Conservation (phyloP, 257 asterid genomes). For the Capsicum rhomboideum region DNA sequence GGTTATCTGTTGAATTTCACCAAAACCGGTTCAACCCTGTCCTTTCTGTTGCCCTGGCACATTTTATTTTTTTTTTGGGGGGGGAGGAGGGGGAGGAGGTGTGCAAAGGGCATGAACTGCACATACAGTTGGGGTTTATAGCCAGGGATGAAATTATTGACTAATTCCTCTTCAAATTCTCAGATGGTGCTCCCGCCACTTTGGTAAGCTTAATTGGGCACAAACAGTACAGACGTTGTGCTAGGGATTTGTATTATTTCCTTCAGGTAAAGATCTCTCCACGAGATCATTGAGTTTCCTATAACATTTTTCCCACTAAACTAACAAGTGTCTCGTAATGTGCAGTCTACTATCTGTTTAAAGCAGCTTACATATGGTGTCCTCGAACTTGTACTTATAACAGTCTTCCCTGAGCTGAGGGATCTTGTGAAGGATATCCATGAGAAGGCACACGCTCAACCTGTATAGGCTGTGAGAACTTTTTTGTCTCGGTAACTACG, state of each 20-base stretch:
- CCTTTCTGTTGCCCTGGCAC: neutral
- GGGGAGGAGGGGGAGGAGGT: neutral
- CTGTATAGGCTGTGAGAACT: constrained; percentile 12
- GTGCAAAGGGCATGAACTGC: neutral
- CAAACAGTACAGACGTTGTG: constrained; percentile 78
- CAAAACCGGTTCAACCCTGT: neutral
- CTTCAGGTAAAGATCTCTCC: constrained; percentile 61
- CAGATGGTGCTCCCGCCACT: constrained; percentile 93
- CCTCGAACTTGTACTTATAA: constrained; percentile 70
- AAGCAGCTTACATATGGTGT: constrained; percentile 96
- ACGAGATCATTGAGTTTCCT: neutral
- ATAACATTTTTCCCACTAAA: neutral
- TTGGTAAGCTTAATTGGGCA: constrained; percentile 96
- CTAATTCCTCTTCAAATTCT: constrained; percentile 5
- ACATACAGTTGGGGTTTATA: neutral
- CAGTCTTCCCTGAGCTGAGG: constrained; percentile 75
- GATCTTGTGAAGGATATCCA: constrained; percentile 69
- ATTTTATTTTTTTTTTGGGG: neutral
- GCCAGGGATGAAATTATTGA: neutral
- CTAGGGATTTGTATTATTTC: constrained; percentile 83
- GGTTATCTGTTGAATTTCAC: neutral
- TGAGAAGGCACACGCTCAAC: constrained; percentile 35
- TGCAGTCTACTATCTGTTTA: constrained; percentile 85
- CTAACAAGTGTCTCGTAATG: neutral
- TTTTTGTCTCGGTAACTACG: neutral